Evolutionary conservation across 352 stramenopile species (phyloP), one percentile per base, ranked within the genome.

Genomic region (Phytophthora hybrid): DNA sequence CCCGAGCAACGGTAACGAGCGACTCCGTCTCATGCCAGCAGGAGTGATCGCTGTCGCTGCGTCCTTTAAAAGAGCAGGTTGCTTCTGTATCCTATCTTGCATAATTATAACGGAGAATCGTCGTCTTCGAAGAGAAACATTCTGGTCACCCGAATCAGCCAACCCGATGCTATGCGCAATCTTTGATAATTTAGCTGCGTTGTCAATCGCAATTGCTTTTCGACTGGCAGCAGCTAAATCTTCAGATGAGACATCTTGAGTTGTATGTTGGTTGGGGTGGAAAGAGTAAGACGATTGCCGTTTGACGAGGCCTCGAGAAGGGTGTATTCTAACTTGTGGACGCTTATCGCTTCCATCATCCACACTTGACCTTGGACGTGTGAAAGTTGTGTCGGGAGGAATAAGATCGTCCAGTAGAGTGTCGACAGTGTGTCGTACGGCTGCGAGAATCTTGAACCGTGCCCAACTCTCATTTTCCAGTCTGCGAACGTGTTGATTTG

Each of bases 391-490:
- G 18, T 77, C 60, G 0, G 70, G 51, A 11, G 78, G 73, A 16
- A 81, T 66, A 3, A 92, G 66, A 0, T 69, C 64, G 1, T 91
- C 69, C 71, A 89, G 76, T 44, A 89, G 62, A 4, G 79, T 69
- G 0, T 11, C 44, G 0, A 89, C 70, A 0, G 63, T 70, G 56
- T 85, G 69, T 11, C 83, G 67, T 18, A 92, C 63, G 8, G 79
- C 59, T 2, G 59, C 74, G 10, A 90, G 56, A 26, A 84, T 79
- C 29, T 79, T 81, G 46, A 79, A 87, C 9, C 82, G 74, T 6
- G 74, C 59, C 86, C 86, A 93, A 63, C 80, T 87, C 59, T 93
- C 86, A 0, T 59, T 59, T 51, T 93, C 84, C 6, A 93, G 55
- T 0, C 71, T 47, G 3, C 54, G 58, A 5, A 91, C 34, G 11